Evolutionary conservation across 257 asterid species (phyloP).

Genomic region (Anisodus tanguticus): DNA sequence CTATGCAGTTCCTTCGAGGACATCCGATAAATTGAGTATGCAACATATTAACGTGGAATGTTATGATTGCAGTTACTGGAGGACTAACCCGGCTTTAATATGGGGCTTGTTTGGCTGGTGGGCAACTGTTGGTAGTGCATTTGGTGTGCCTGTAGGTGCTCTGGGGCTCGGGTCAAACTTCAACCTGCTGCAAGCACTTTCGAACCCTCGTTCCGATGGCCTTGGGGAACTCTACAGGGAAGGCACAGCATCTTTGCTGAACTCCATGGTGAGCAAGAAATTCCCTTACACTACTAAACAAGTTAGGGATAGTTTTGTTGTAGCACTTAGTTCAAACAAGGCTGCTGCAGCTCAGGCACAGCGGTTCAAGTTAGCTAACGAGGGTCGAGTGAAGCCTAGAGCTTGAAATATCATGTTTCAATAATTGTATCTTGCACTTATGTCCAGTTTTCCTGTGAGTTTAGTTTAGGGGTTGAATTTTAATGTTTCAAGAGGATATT

Average conservation of each 20-base stretch:
- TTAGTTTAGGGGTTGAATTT: background rate
- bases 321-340: constrained; percentile 68
- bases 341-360: constrained; percentile 81
- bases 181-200: constrained; percentile 72
- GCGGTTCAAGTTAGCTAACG: constrained; percentile 80
- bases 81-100: constrained; percentile 58
- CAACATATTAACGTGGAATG: background rate
- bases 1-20: background rate
- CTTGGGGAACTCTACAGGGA: constrained; percentile 84
- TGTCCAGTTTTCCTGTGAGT: background rate
- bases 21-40: background rate
- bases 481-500: background rate
- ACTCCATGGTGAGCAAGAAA: constrained; percentile 68
- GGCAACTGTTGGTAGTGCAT: constrained; percentile 56
- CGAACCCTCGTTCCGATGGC: constrained; percentile 67
- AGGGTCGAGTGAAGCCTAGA: constrained; percentile 57
- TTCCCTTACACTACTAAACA: constrained; percentile 77
- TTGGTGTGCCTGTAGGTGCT: constrained; percentile 39
- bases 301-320: constrained; percentile 65
- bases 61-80: constrained; percentile 59
- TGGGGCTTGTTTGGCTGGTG: constrained; percentile 59
- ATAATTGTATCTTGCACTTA: background rate
- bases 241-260: constrained; percentile 91
- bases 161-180: constrained; percentile 58
- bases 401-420: constrained; percentile 41